Percentiles rank a stretch among this genome's conserved stretches.
These are phyloP conservation scores for Ulmus americana DNA, from an alignment of 331 rosid genomes.

Conservation along the genomic window DNA sequence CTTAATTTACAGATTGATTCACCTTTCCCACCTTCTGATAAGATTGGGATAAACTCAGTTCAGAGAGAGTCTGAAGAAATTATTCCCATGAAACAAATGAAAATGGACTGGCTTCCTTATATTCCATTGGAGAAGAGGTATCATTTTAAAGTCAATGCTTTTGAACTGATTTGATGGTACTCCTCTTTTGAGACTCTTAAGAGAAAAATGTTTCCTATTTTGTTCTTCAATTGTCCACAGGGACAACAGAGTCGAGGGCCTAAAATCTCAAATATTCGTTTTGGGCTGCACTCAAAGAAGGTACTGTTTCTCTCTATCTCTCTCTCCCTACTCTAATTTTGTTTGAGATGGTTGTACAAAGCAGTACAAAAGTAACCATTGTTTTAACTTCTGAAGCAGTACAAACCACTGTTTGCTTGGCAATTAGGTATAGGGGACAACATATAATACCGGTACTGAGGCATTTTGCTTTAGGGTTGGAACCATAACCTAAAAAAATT, in stretches of 20 bases:
- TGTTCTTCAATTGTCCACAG: constrained; percentile 38
- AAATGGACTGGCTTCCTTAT: constrained; percentile 95
- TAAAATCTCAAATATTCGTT: constrained; percentile 71
- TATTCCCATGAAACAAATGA: constrained; percentile 89
- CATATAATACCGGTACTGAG: no score
- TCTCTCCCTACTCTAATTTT: neutral
- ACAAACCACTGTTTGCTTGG: neutral
- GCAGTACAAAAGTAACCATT: neutral
- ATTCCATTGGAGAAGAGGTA: constrained; percentile 78
- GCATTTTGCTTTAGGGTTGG: no score
- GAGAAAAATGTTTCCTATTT: constrained; percentile 1
- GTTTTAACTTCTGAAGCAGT: neutral
- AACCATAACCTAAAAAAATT: no score
- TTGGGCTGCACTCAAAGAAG: constrained; percentile 93
- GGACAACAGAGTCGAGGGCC: constrained; percentile 59
- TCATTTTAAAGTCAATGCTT: constrained; percentile 12
- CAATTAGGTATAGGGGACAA: neutral
- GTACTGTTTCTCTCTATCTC: constrained; percentile 23
- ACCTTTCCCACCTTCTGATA: constrained; percentile 91
- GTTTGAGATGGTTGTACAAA: neutral
- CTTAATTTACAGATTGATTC: constrained; percentile 54
- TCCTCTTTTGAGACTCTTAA: constrained; percentile 18
- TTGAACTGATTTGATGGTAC: neutral
- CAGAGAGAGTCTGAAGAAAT: constrained; percentile 89
- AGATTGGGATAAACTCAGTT: constrained; percentile 75